Base-by-base conservation (phyloP, 768 basidiomycete species). In the Lentinula raphanica region DNA sequence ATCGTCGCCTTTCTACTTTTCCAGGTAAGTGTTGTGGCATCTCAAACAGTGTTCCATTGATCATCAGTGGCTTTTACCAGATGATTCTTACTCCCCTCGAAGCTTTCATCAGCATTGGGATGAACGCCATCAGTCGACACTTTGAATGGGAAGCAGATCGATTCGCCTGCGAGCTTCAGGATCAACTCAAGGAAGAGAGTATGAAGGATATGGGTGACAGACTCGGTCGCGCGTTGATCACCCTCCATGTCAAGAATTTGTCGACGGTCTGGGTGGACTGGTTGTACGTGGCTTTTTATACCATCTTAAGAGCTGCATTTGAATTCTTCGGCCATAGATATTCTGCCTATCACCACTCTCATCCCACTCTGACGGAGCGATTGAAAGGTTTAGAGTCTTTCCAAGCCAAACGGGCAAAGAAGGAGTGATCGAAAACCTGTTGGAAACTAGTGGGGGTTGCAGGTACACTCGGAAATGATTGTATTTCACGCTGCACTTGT, bases 121-220 rank as follows among this genome's bases (percentile, higher is more conserved):
- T 94, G 78, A 94, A 98, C 71, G 84, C 87, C 3, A 73, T 96
- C 38, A 91, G 87, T 60, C 81, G 96, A 23, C 81, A 80, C 61
- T 95, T 93, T 71, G 96, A 98, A 67, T 98, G 90, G 78, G 79
- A 98, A 70, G 96, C 96, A 0, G 96, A 98, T 71, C 78, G 79
- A 60, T 96, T 93, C 60, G 92, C 93, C 1, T 85, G 84, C 62
- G 85, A 90, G 68, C 77, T 94, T 0, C 79, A 85, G 59, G 79
- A 81, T 28, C 70, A 72, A 63, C 70, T 83, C 23, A 59, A 72
- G 12, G 74, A 75, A 56, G 73, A 79, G 31, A 80, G 81, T 42
- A 90, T 91, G 88, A 78, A 75, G 29, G 88, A 92, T 69, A 90
- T 96, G 87, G 92, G 92, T 11, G 88, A 88, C 21, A 79, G 90